Percentiles rank a stretch among this genome's conserved stretches.
phyloP scores from a whole-genome alignment of 306 rosid species.

The Cucumis cinereus region DNA sequence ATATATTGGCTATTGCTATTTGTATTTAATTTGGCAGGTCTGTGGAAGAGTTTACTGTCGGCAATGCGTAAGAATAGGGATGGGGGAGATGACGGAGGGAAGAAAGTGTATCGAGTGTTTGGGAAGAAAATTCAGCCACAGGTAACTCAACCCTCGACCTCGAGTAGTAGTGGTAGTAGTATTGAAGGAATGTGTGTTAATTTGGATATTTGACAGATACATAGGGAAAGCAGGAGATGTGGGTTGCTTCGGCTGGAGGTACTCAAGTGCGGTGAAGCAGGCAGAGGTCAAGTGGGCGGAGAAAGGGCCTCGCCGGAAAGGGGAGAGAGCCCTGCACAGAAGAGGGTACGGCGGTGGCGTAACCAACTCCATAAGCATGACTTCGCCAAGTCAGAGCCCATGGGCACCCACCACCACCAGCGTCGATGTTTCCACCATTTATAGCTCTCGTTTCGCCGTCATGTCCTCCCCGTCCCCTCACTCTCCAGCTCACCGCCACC shows the following conservation, averaged over 20 bases:
- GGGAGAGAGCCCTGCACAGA: background rate
- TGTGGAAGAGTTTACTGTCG: slow-evolving; percentile 89
- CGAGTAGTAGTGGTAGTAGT: background rate
- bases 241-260: slow-evolving; percentile 45
- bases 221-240: slow-evolving; percentile 51
- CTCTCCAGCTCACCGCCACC: slow-evolving; percentile 23
- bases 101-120: slow-evolving; percentile 74
- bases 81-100: slow-evolving; percentile 90
- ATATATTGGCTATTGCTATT: background rate
- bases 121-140: slow-evolving; percentile 76
- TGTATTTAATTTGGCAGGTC: slow-evolving; percentile 25
- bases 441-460: slow-evolving; percentile 32
- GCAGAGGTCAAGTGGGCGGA: slow-evolving; percentile 69
- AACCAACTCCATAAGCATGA: background rate
- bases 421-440: slow-evolving; percentile 18
- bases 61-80: slow-evolving; percentile 54
- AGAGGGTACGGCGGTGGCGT: slow-evolving; percentile 21
- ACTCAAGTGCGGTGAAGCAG: slow-evolving; percentile 37
- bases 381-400: slow-evolving; percentile 14
- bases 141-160: slow-evolving; percentile 20
- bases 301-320: slow-evolving; percentile 56
- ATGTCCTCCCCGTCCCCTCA: slow-evolving; percentile 20
- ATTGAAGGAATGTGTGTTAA: too few relatives aligned
- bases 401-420: slow-evolving; percentile 7
- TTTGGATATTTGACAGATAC: slow-evolving; percentile 29